Evolutionary conservation across 169 alveolate genomes (phyloP).

Genomic region (Plasmodium sp.): DNA sequence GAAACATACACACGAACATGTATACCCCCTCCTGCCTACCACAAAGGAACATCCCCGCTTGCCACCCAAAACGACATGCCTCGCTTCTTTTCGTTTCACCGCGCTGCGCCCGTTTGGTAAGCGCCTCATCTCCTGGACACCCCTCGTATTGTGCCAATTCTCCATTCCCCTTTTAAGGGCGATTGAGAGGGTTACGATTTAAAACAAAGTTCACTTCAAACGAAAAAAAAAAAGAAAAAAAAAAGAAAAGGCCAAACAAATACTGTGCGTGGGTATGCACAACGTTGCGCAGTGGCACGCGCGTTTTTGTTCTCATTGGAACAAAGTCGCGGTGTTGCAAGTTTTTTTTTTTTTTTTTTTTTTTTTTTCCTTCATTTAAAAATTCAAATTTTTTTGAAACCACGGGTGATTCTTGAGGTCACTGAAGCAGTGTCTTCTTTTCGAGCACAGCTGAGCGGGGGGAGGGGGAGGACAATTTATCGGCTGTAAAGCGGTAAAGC

Average conservation of each 20-base stretch:
- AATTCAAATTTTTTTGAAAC: conserved; percentile 64
- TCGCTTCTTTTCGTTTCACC: neutral
- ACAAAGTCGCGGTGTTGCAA: neutral
- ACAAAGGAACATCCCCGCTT: neutral
- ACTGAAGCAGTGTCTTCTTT: conserved; percentile 43
- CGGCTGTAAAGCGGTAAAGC: neutral
- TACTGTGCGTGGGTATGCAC: neutral
- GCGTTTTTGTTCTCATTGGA: neutral
- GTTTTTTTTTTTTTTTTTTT: neutral
- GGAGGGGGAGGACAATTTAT: neutral
- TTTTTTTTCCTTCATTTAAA: neutral
- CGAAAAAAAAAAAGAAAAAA: neutral
- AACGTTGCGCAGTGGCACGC: neutral
- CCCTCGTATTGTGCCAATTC: neutral
- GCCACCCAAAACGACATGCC: neutral
- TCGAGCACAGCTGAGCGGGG: conserved; percentile 56
- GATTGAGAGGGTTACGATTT: neutral
- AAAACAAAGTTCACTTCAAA: neutral
- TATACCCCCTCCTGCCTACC: neutral
- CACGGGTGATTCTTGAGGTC: conserved; percentile 72
- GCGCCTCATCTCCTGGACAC: neutral
- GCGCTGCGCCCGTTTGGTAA: neutral
- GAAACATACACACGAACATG: neutral
- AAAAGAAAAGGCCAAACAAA: neutral
- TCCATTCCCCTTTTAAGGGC: neutral